Evolutionary conservation across 495 filamentous ascomycete genomes (phyloP).

Genomic region (Aspergillus heteromorphus): DNA sequence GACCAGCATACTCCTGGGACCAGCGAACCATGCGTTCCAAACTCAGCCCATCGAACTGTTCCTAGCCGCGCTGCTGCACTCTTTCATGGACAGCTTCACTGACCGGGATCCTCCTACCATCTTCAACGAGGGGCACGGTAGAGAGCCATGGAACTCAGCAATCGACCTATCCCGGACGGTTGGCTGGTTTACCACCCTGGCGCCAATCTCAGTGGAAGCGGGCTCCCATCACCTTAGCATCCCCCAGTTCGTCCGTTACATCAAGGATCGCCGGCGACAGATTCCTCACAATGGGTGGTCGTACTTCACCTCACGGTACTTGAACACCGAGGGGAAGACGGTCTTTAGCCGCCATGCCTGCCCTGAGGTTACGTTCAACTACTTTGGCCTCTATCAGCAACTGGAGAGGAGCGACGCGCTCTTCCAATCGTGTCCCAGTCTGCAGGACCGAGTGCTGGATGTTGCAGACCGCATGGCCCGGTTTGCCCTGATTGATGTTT

Average conservation of each 20-base stretch:
- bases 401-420: conserved; percentile 31
- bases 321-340: neutral
- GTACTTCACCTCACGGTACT: conserved; percentile 20
- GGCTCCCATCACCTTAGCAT: conserved; percentile 12
- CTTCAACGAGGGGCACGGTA: conserved; percentile 5
- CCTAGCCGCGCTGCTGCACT: neutral
- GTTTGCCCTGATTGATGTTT: conserved; percentile 46
- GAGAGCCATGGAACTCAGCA: neutral
- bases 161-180: conserved; percentile 3
- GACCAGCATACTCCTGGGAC: neutral
- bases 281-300: conserved; percentile 23
- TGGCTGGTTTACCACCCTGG: conserved; percentile 8
- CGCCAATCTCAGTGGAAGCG: too few relatives aligned
- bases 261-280: conserved; percentile 18
- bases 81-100: neutral
- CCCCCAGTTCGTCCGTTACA: neutral
- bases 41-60: neutral
- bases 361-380: conserved; percentile 57
- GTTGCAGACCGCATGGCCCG: conserved; percentile 29
- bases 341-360: conserved; percentile 39
- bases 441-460: conserved; percentile 22
- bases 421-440: conserved; percentile 10
- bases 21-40: neutral
- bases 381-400: conserved; percentile 49
- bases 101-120: neutral